Evolutionary conservation across 805 yeast species (phyloP), one percentile per base, ranked within the genome.

Genomic region (Pichia pseudocactophila): DNA sequence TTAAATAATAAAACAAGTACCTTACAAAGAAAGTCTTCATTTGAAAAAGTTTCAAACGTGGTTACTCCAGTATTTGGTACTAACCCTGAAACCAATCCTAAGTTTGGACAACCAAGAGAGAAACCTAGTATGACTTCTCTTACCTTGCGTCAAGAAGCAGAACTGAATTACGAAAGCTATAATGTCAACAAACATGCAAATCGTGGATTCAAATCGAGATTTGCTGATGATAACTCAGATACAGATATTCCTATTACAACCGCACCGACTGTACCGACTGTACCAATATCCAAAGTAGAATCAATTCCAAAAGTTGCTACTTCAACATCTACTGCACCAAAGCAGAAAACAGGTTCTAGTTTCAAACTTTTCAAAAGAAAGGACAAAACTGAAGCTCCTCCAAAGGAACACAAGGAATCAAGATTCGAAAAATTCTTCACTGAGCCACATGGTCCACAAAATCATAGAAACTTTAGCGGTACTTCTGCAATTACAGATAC

Each of bases 191-290:
- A 48, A 55, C 47, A 62, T 68, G 0, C 37, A 64, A 34, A 59
- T 20, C 43, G 37, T 28, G 40, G 59, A 1, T 73, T 68, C 58
- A 71, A 63, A 43, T 78, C 86, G 1, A 66, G 85, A 50, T 72
- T 78, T 47, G 67, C 65, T 5, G 87, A 80, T 54, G 77, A 83
- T 3, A 84, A 79, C 52, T 78, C 80, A 12, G 85, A 79, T 36
- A 57, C 56, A 12, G 76, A 71, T 17, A 53, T 50, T 20, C 58
- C 61, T 11, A 20, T 48, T 7, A 37, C 46, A 11, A 42, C 44
- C 1, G 7, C 36, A 6, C 30, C 18, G 11, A 38, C n/a, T n/a
- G n/a, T n/a, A n/a, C n/a, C 25, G 5, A 8, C 8, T 22, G 25
- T 22, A 0, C 13, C 20, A 13, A 9, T 18, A 6, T n/a, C 6